Evolutionary conservation across 306 rosid species (phyloP).

Genomic region (Elaeagnus macrophylla): DNA sequence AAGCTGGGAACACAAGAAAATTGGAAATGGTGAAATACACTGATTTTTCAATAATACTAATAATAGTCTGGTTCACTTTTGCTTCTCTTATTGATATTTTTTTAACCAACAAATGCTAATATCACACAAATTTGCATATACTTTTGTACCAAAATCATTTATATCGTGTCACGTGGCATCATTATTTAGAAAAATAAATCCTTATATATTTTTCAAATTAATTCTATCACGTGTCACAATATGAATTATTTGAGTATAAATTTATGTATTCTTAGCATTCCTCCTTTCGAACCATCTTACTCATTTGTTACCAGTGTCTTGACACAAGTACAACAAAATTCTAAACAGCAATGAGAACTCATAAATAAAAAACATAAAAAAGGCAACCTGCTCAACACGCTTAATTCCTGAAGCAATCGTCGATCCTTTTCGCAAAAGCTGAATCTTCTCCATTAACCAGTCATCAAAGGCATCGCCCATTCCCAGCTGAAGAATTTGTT

Average conservation of each 20-base stretch:
- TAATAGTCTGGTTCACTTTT: neutral
- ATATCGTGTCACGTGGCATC: no score
- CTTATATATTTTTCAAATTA: no score
- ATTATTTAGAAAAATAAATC: no score
- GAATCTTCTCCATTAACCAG: slow-evolving; percentile 91
- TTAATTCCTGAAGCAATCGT: slow-evolving; percentile 77
- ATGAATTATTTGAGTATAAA: no score
- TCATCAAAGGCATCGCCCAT: slow-evolving; percentile 99
- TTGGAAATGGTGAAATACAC: neutral
- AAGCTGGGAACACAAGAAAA: neutral
- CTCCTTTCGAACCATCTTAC: no score
- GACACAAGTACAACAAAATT: no score
- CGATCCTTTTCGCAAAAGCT: slow-evolving; percentile 77
- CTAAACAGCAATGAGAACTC: no score
- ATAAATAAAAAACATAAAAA: neutral
- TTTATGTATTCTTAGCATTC: no score
- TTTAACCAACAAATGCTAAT: neutral
- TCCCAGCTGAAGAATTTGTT: slow-evolving; percentile 88
- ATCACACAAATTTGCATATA: no score
- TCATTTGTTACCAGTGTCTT: no score
- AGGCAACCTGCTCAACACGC: slow-evolving; percentile 76
- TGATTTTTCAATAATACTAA: neutral
- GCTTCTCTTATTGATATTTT: neutral
- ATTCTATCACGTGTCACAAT: no score
- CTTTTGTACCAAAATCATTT: no score